Evolutionary conservation across 1,284 basidiomycete genomes (phyloP), one percentile per base, ranked within the genome.

Genomic region (Cerrena zonata): DNA sequence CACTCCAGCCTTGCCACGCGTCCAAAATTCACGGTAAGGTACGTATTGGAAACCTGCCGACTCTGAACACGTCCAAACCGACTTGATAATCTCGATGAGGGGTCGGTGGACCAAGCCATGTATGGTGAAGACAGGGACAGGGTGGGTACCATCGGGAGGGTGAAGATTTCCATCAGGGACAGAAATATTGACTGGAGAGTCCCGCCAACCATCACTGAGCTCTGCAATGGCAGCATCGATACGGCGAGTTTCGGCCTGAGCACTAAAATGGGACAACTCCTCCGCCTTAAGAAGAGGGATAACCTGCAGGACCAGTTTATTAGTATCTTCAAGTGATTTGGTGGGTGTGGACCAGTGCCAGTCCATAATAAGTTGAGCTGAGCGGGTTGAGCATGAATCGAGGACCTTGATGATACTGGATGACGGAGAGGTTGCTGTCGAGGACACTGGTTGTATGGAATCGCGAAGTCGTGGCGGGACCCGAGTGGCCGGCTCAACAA

Each of bases 271-370:
- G 4, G 4, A 2, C 3, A 53, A 24, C 7, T 53, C 42, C 2
- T 22, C 12, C 2, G 26, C 5, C 4, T 45, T 26, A 27, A 53
- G 49, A 7, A 45, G 13, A 45, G 24, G 7, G 63, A 68, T 27
- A 2, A 69, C 62, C 36, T 61, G 52, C 15, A 64, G 25, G 1
- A 68, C 60, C 1, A 71, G 56, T 0, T 27, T 18, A 43, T 68
- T 53, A 10, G 62, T 37, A 4, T 66, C 60, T 15, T 22, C 44
- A 2, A 56, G 2, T 15, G 64, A 61, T 47, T 67, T 66, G 21
- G 34, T 51, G 25, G 38, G 51, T 10, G 52, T 49, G 4, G 26
- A 52, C 39, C 58, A 59, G 12, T 56, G 47, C 65, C 65, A 65
- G 12, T 48, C 27, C 62, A 65, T 63, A 23, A 65, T 51, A 10